A percentile compares a stretch with the other conserved stretches of the same genome.
Evolutionary conservation across 2,329 filamentous ascomycete species (phyloP).

Genomic region (Hypoxylon sp.): DNA sequence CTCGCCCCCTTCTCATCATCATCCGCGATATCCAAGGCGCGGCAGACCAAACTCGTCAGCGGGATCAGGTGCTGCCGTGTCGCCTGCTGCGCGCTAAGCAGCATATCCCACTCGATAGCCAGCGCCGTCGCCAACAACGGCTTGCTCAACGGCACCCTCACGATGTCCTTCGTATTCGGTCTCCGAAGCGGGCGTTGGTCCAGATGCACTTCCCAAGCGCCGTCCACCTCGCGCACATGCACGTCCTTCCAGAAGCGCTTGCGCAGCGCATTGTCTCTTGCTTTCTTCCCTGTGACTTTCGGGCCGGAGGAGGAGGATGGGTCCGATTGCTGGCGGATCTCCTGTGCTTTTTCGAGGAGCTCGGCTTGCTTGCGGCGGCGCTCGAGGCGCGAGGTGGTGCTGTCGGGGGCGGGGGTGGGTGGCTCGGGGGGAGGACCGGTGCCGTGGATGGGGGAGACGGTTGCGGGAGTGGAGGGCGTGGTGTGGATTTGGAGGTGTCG

Average conservation of each 20-base stretch:
- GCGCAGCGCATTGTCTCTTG: constrained; percentile 56
- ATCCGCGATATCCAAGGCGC: constrained; percentile 83
- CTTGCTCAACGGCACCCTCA: constrained; percentile 82
- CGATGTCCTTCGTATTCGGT: constrained; percentile 77
- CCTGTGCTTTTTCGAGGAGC: constrained; percentile 67
- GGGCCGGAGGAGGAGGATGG: constrained; percentile 42
- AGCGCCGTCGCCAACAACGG: constrained; percentile 86
- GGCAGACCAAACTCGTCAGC: constrained; percentile 85
- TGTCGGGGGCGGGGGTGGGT: constrained; percentile 62
- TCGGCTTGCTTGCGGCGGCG: constrained; percentile 69
- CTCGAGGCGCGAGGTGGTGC: constrained; percentile 60
- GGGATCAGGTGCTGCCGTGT: constrained; percentile 90
- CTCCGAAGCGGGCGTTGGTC: constrained; percentile 86
- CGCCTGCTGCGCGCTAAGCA: constrained; percentile 86
- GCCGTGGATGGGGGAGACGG: constrained; percentile 67
- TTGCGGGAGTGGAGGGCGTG: constrained; percentile 58
- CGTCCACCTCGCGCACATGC: constrained; percentile 75
- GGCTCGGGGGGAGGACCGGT: constrained; percentile 72
- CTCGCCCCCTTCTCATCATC: constrained; percentile 69
- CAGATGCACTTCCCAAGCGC: constrained; percentile 76
- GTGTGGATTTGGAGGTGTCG: constrained; percentile 51
- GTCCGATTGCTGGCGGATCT: constrained; percentile 58
- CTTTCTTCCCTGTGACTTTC: constrained; percentile 28
- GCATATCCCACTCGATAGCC: constrained; percentile 92
- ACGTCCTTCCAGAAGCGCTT: constrained; percentile 94